These are phyloP conservation scores for Lecanosticta acicola DNA, from an alignment of 2,329 filamentous ascomycete genomes.

Conservation along the genomic window DNA sequence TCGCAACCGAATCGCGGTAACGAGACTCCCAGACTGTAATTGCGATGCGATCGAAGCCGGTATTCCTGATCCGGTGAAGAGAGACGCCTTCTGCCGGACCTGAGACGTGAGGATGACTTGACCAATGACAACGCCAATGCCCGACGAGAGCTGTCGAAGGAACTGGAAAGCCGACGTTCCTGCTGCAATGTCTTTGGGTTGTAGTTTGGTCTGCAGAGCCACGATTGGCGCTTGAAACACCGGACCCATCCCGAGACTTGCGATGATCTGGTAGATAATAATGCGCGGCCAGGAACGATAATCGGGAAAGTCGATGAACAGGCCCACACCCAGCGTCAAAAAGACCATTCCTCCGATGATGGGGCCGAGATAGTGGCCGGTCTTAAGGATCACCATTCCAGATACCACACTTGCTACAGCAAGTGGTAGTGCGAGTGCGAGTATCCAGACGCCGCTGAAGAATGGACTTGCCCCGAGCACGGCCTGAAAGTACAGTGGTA, in stretches of 20 bases:
- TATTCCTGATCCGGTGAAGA: neutral
- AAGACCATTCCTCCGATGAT: conserved; percentile 41
- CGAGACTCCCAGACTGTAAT: neutral
- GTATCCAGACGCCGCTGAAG: conserved; percentile 53
- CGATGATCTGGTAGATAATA: conserved; percentile 47
- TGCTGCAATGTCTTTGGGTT: conserved; percentile 41
- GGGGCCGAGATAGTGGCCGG: conserved; percentile 44
- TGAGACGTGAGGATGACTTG: conserved; percentile 44
- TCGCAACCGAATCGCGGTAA: neutral
- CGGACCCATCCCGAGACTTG: conserved; percentile 47
- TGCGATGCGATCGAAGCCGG: neutral
- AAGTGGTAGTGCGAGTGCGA: conserved; percentile 51
- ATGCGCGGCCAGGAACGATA: conserved; percentile 37
- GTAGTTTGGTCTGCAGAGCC: conserved; percentile 49
- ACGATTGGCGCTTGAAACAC: conserved; percentile 54
- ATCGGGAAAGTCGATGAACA: conserved; percentile 41
- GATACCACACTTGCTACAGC: conserved; percentile 41
- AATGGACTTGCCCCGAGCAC: conserved; percentile 57
- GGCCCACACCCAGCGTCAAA: conserved; percentile 42
- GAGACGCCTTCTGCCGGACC: neutral
- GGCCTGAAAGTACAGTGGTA: conserved; percentile 69
- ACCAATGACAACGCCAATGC: conserved; percentile 46
- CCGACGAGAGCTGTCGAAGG: conserved; percentile 39
- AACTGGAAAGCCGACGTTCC: conserved; percentile 51
- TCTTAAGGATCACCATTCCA: conserved; percentile 46